A percentile compares a stretch with the other conserved stretches of the same genome.
phyloP scores from a whole-genome alignment of 108 stramenopile species.

The Nannochloropsis oceanica region DNA sequence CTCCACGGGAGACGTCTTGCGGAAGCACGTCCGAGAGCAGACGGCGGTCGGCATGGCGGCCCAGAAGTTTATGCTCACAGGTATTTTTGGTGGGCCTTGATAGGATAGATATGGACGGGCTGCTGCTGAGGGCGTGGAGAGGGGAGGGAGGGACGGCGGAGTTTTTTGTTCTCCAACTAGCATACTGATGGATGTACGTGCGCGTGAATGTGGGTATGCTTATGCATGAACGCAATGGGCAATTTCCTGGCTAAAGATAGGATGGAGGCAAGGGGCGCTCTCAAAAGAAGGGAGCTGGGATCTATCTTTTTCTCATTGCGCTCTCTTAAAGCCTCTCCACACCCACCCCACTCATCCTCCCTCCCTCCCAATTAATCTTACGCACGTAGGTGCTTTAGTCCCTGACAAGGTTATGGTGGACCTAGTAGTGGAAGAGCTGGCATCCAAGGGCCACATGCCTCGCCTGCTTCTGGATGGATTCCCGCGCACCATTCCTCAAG shows the following conservation, averaged over 20 bases:
- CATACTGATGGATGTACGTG: too few species aligned
- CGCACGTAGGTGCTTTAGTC: conserved; percentile 62
- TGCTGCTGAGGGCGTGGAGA: too few species aligned
- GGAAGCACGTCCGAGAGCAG: conserved; percentile 60
- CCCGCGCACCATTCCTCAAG: conserved; percentile 81
- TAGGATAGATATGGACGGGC: too few species aligned
- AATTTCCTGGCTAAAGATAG: not conserved
- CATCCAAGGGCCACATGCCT: conserved; percentile 31
- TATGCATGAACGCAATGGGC: too few species aligned
- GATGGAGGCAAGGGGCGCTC: not conserved
- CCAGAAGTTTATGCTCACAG: conserved; percentile 49
- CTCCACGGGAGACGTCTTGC: conserved; percentile 83
- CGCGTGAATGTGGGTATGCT: too few species aligned
- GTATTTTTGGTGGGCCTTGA: not conserved
- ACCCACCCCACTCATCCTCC: too few species aligned
- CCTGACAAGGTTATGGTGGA: conserved; percentile 78
- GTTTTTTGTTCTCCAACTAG: too few species aligned
- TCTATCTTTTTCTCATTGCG: not conserved
- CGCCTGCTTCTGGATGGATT: conserved; percentile 82
- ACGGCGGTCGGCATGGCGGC: conserved; percentile 69
- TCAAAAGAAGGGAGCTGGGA: not conserved
- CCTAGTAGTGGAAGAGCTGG: conserved; percentile 60
- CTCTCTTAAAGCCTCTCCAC: too few species aligned
- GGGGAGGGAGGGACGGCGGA: too few species aligned
- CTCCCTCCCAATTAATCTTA: not conserved